Conservation (phyloP, 2,329 filamentous ascomycete species). For the Cladorrhinum sp. region DNA sequence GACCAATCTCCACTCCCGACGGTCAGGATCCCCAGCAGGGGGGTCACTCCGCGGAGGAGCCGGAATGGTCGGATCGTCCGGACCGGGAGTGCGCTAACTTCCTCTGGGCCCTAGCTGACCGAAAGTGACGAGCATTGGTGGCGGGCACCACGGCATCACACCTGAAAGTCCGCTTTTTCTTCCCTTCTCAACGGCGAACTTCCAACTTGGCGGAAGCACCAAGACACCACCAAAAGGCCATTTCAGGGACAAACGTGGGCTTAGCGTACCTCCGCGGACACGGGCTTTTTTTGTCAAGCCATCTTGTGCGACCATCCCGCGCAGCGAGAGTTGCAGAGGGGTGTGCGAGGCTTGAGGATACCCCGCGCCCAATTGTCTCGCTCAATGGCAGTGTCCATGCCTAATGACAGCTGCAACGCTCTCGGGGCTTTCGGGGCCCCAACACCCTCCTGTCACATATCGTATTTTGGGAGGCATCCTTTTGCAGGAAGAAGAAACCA, state of each 20-base stretch:
- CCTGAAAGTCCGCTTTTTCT: background rate
- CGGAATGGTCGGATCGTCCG: conserved; percentile 24
- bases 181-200: conserved; percentile 11
- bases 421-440: background rate
- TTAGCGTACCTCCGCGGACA: background rate
- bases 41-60: conserved; percentile 12
- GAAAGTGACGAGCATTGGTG: conserved; percentile 17
- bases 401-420: background rate
- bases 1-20: conserved; percentile 13
- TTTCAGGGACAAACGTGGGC: background rate
- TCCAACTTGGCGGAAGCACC: conserved; percentile 17
- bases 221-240: background rate
- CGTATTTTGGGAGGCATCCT: conserved; percentile 2
- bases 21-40: conserved; percentile 14
- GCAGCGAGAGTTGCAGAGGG: no score
- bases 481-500: background rate
- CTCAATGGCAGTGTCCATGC: background rate
- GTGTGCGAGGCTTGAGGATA: no score
- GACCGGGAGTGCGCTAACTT: conserved; percentile 16
- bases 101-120: conserved; percentile 6
- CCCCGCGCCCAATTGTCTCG: background rate
- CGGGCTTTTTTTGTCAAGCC: background rate
- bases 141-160: conserved; percentile 14
- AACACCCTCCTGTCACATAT: conserved; percentile 10
- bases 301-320: no score